Percentiles rank a stretch among this genome's conserved stretches.
Evolutionary conservation across 2,329 filamentous ascomycete genomes (phyloP).

Genomic region (Sclerotinia glacialis): DNA sequence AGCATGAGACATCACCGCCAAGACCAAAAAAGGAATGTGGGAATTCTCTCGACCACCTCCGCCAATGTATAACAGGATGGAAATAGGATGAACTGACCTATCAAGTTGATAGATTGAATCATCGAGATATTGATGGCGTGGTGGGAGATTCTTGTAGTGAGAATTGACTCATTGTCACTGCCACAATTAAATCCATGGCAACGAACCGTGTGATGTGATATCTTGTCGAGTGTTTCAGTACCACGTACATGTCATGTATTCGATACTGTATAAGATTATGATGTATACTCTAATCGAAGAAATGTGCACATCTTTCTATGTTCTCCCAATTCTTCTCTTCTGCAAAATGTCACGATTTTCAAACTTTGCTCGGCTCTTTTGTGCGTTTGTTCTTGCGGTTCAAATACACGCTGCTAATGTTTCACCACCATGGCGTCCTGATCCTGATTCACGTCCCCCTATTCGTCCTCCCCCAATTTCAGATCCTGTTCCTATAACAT

Average conservation of each 20-base stretch:
- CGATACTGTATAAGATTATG: background rate
- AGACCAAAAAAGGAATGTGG: constrained; percentile 4
- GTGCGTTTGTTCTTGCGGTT: background rate
- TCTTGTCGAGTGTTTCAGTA: background rate
- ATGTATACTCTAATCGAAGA: no score
- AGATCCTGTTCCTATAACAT: background rate
- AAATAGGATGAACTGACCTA: background rate
- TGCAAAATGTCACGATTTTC: constrained; percentile 6
- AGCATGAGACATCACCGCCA: background rate
- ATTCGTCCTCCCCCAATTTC: background rate
- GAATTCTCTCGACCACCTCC: constrained; percentile 13
- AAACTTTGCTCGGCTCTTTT: background rate
- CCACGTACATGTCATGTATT: background rate
- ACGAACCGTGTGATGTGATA: background rate
- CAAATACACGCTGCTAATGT: background rate
- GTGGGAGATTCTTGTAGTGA: background rate
- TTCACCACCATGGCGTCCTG: background rate
- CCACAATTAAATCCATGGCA: background rate
- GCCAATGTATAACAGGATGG: background rate
- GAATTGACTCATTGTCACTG: background rate
- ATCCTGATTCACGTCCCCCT: background rate
- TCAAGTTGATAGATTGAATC: background rate
- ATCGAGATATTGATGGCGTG: background rate
- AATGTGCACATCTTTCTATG: background rate
- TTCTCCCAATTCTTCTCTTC: background rate